phyloP scores from a whole-genome alignment of 345 rosid genomes.

The Aquilaria yunnanensis region DNA sequence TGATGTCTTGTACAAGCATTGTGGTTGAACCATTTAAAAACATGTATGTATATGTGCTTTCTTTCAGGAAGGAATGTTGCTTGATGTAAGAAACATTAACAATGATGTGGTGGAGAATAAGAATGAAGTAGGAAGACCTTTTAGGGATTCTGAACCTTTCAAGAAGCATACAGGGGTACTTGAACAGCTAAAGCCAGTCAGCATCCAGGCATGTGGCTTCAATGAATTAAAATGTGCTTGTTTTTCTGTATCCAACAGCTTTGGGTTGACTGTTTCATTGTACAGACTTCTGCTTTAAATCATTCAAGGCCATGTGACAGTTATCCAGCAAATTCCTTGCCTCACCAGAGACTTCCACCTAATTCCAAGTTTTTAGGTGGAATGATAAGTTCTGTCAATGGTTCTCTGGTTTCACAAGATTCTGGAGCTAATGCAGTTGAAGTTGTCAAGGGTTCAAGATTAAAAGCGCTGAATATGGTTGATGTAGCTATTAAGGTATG shows the following conservation, averaged over 20 bases:
- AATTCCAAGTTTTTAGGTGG: conserved; percentile 22
- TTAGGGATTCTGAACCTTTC: conserved; percentile 38
- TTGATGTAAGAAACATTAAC: conserved; percentile 36
- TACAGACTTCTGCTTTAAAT: conserved; percentile 49
- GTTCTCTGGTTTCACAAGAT: conserved; percentile 41
- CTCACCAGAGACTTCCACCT: conserved; percentile 27
- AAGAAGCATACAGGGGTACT: conserved; percentile 42
- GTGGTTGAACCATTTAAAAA: too few species aligned
- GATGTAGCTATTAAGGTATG: conserved; percentile 84
- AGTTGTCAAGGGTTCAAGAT: conserved; percentile 61
- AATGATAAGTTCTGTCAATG: conserved; percentile 23
- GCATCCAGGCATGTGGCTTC: conserved; percentile 53
- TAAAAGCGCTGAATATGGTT: conserved; percentile 73
- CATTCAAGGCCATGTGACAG: conserved; percentile 33
- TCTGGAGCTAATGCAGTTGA: conserved; percentile 58
- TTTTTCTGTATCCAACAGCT: conserved; percentile 3
- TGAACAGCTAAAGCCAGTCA: conserved; percentile 47
- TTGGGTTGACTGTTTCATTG: conserved; percentile 12
- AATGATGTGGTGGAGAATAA: conserved; percentile 32
- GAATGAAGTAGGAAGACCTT: conserved; percentile 23
- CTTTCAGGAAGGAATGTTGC: conserved; percentile 31
- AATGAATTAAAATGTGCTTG: conserved; percentile 17
- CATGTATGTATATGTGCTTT: background rate
- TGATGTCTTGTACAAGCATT: too few species aligned
- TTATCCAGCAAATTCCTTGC: conserved; percentile 23